These are phyloP conservation scores for Comarum palustre DNA, from an alignment of 306 rosid genomes.

Conservation along the genomic window DNA sequence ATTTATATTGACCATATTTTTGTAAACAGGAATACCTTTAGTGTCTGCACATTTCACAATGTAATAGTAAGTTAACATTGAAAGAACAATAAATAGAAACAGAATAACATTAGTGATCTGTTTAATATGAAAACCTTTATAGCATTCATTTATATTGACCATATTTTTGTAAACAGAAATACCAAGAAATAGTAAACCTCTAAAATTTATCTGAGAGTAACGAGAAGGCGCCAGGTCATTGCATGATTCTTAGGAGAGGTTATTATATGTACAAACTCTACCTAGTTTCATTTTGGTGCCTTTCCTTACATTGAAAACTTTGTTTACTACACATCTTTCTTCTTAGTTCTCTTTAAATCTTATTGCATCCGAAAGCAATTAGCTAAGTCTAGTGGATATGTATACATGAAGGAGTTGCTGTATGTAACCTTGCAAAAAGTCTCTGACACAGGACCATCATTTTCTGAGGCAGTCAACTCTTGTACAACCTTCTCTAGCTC, in stretches of 20 bases:
- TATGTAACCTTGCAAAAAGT: conserved; percentile 66
- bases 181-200: neutral
- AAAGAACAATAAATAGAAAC: neutral
- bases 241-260: neutral
- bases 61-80: conserved; percentile 6
- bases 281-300: neutral
- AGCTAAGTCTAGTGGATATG: neutral
- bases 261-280: neutral
- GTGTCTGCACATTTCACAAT: conserved; percentile 40
- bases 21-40: conserved; percentile 22
- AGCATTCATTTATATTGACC: neutral
- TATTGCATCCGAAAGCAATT: neutral
- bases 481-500: conserved; percentile 92
- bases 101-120: neutral
- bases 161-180: neutral
- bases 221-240: neutral
- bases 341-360: neutral
- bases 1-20: neutral
- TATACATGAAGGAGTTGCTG: neutral
- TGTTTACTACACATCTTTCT: neutral
- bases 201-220: neutral
- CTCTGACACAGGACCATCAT: conserved; percentile 77
- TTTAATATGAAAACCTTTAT: neutral
- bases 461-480: conserved; percentile 83
- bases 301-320: neutral